phyloP scores from a whole-genome alignment of 768 basidiomycete genomes.

The Boletus reticulatus region DNA sequence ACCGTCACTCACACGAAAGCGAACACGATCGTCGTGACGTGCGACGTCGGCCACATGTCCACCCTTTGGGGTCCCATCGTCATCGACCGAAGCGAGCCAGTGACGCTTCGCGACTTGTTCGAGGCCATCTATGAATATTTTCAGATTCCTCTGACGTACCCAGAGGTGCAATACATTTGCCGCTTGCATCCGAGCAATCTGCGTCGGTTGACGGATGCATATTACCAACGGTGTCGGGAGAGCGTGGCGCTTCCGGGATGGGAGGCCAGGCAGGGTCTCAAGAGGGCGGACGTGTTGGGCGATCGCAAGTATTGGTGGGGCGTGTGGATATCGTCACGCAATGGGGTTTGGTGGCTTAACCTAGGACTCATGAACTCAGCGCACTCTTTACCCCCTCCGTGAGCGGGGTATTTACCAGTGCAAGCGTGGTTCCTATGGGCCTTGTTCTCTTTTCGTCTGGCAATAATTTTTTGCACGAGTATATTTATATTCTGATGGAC shows the following conservation, averaged over 20 bases:
- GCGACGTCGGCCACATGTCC: conserved; percentile 22
- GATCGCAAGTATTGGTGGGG: conserved; percentile 46
- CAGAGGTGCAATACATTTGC: conserved; percentile 26
- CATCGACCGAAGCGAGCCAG: conserved; percentile 31
- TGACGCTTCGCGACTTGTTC: conserved; percentile 47
- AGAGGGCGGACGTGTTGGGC: conserved; percentile 51
- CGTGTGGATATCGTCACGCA: conserved; percentile 26
- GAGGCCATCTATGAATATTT: conserved; percentile 50
- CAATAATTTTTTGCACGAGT: neutral
- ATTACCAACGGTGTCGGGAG: conserved; percentile 35
- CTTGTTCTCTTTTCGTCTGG: neutral
- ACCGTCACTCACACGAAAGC: conserved; percentile 22
- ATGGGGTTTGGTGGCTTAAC: conserved; percentile 45
- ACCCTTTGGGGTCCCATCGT: conserved; percentile 50
- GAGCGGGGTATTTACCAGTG: neutral
- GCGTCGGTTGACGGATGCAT: conserved; percentile 26
- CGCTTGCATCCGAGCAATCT: conserved; percentile 18
- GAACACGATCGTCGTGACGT: conserved; percentile 22
- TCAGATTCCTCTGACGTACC: conserved; percentile 38
- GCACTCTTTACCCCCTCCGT: conserved; percentile 7
- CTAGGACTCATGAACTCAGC: conserved; percentile 39
- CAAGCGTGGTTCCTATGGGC: neutral
- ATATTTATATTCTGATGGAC: no score
- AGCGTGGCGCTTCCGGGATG: conserved; percentile 40
- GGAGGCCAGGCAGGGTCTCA: conserved; percentile 40